These are phyloP conservation scores for Aureobasidium zeae DNA, from an alignment of 2,329 filamentous ascomycete species.

Conservation along the genomic window DNA sequence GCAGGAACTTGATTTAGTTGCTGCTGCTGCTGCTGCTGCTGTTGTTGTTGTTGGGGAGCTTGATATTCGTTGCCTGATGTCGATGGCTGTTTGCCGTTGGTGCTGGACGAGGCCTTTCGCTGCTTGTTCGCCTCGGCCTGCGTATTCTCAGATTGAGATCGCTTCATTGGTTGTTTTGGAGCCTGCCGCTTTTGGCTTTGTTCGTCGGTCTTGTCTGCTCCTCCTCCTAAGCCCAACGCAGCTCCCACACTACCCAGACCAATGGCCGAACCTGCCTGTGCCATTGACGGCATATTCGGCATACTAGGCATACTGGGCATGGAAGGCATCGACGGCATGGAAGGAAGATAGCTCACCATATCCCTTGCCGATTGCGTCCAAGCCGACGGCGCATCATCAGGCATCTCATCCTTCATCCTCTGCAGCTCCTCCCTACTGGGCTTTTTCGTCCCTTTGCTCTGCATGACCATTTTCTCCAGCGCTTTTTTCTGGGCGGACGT, in stretches of 20 bases:
- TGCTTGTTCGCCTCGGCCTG: conserved; percentile 15
- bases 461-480: conserved; percentile 32
- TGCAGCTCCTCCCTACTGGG: conserved; percentile 28
- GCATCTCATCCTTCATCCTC: conserved; percentile 28
- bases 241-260: conserved; percentile 26
- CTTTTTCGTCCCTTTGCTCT: conserved; percentile 28
- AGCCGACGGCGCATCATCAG: conserved; percentile 27
- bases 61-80: too few relatives aligned
- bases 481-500: conserved; percentile 29
- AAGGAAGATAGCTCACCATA: conserved; percentile 28
- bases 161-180: conserved; percentile 16
- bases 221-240: conserved; percentile 22
- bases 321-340: conserved; percentile 10
- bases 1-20: too few relatives aligned
- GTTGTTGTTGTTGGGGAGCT: too few relatives aligned
- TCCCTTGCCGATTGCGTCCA: conserved; percentile 28
- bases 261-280: conserved; percentile 18
- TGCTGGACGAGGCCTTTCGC: conserved; percentile 6
- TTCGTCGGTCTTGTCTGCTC: conserved; percentile 1
- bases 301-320: conserved; percentile 14
- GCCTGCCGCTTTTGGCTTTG: conserved; percentile 1
- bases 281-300: conserved; percentile 22
- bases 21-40: too few relatives aligned
- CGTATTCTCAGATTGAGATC: conserved; percentile 13
- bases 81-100: conserved; percentile 8